Evolutionary conservation across 148 eudicot genomes (phyloP).

Genomic region (Polygonum aviculare): DNA sequence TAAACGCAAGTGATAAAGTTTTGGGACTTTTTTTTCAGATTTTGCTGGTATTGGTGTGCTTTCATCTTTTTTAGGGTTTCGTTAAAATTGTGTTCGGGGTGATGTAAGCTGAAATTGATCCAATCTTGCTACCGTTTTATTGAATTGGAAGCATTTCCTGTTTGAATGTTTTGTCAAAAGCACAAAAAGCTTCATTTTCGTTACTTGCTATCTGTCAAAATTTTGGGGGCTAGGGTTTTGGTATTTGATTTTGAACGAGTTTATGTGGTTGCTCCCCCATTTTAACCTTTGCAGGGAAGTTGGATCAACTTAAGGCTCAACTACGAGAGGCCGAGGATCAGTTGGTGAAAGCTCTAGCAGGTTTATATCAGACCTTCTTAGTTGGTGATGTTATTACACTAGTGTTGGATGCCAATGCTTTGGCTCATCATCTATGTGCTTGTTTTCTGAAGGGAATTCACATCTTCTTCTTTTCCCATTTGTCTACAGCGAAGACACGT

Average conservation of each 20-base stretch:
- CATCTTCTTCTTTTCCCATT: slow-evolving; percentile 5
- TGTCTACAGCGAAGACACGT: slow-evolving; percentile 63
- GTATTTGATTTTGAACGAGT: background rate
- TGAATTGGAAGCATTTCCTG: background rate
- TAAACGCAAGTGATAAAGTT: background rate
- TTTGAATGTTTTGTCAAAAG: background rate
- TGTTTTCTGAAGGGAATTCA: background rate
- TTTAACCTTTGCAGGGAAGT: slow-evolving; percentile 29
- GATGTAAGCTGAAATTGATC: slow-evolving; percentile 11
- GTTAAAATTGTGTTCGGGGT: background rate
- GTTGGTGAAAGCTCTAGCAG: slow-evolving; percentile 68
- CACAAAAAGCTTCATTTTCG: background rate
- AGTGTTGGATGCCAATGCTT: background rate
- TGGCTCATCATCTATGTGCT: background rate
- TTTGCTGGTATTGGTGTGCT: background rate
- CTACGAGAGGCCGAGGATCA: slow-evolving; percentile 63
- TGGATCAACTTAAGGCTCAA: slow-evolving; percentile 66
- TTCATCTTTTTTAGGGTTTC: background rate
- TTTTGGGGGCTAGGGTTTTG: too few relatives aligned
- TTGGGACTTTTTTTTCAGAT: background rate
- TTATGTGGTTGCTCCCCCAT: background rate
- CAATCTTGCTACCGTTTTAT: background rate
- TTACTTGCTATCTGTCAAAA: background rate
- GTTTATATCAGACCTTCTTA: slow-evolving; percentile 17
- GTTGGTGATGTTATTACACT: background rate